Conservation (phyloP, 257 asterid species). For the Lycium barbarum region DNA sequence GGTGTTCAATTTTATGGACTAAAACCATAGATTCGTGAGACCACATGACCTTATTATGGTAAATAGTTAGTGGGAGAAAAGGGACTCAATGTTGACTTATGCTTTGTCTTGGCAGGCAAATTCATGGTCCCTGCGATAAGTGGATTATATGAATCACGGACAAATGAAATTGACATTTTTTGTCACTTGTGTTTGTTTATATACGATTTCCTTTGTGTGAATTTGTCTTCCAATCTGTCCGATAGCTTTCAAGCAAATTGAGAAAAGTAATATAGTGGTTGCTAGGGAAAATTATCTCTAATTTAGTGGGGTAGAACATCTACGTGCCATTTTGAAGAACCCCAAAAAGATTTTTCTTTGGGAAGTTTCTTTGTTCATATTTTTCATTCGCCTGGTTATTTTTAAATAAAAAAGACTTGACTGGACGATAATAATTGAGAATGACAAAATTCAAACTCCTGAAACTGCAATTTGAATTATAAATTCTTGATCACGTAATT, state of each 20-base stretch:
- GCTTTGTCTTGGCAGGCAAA: constrained; percentile 8
- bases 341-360: too few species aligned
- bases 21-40: neutral
- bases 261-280: too few species aligned
- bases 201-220: neutral
- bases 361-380: too few species aligned
- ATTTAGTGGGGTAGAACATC: neutral
- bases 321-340: neutral
- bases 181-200: neutral
- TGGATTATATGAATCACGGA: neutral
- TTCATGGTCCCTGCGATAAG: constrained; percentile 7
- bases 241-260: neutral
- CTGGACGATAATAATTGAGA: too few species aligned
- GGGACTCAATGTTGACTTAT: neutral
- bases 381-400: too few species aligned
- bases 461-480: too few species aligned
- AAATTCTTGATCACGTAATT: too few species aligned
- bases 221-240: neutral
- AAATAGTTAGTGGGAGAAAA: neutral
- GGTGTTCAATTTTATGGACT: constrained; percentile 20
- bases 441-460: too few species aligned
- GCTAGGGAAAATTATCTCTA: neutral
- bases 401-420: too few species aligned
- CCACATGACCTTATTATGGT: constrained; percentile 4
- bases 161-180: neutral